Percentiles rank a stretch among this genome's conserved stretches.
These are phyloP conservation scores for Spiromastix sp. DNA, from an alignment of 2,329 filamentous ascomycete species.

Conservation along the genomic window DNA sequence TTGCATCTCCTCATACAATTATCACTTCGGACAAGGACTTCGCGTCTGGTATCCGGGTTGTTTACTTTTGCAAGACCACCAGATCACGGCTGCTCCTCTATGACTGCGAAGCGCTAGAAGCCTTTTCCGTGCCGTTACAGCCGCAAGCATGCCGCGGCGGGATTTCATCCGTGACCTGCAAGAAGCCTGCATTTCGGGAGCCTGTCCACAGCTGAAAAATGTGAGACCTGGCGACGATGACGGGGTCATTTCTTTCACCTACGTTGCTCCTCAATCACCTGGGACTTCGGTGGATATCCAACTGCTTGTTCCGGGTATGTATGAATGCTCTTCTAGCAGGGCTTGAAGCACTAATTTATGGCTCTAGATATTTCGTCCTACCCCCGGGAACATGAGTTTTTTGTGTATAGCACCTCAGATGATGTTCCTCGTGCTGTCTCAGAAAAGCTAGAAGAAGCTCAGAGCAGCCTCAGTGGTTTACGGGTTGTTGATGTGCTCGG, in stretches of 20 bases:
- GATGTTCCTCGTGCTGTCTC: conserved; percentile 18
- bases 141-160: conserved; percentile 60
- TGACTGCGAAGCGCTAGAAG: too few relatives aligned
- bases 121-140: too few relatives aligned
- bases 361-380: conserved; percentile 49
- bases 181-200: conserved; percentile 26
- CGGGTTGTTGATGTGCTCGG: conserved; percentile 40
- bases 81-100: too few relatives aligned
- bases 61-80: too few relatives aligned
- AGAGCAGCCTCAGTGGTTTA: conserved; percentile 33
- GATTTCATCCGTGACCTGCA: conserved; percentile 53
- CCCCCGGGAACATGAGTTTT: conserved; percentile 46
- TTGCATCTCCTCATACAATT: too few relatives aligned
- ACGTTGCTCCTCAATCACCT: conserved; percentile 24
- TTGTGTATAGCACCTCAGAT: conserved; percentile 44
- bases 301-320: conserved; percentile 30
- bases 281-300: conserved; percentile 24
- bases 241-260: conserved; percentile 59
- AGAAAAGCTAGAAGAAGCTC: conserved; percentile 34
- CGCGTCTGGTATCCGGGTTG: too few relatives aligned
- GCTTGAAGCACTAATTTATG: conserved; percentile 13
- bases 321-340: background rate
- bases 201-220: conserved; percentile 40
- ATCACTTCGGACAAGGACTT: too few relatives aligned
- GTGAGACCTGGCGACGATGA: conserved; percentile 58